Evolutionary conservation across 495 filamentous ascomycete species (phyloP).

Genomic region (Aspergillus saccharolyticus): DNA sequence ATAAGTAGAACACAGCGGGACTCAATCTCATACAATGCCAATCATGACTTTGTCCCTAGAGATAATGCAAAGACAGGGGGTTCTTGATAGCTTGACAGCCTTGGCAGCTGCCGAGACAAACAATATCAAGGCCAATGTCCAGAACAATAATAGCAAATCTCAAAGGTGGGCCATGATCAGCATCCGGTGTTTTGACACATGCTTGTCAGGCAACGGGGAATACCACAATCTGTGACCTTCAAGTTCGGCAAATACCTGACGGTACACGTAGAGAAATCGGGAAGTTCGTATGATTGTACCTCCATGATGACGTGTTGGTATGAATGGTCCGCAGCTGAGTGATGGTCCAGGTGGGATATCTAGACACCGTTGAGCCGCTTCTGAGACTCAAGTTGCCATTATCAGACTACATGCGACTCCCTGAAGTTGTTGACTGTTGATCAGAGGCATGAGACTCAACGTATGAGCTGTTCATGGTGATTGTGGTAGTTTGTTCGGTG

Average conservation of each 20-base stretch:
- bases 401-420: too few species aligned
- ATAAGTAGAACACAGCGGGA: neutral
- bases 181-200: neutral
- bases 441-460: too few species aligned
- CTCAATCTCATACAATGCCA: conserved; percentile 6
- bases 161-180: neutral
- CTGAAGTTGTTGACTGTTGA: too few species aligned
- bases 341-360: neutral
- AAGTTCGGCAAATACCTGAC: too few species aligned
- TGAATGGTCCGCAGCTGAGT: neutral
- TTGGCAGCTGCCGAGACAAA: too few species aligned
- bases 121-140: conserved; percentile 8
- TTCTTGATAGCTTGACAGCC: conserved; percentile 9
- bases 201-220: neutral
- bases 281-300: neutral
- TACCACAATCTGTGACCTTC: neutral
- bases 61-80: neutral
- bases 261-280: neutral
- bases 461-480: too few species aligned
- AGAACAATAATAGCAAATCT: conserved; percentile 5
- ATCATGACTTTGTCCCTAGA: neutral
- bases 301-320: neutral
- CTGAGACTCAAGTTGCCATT: neutral
- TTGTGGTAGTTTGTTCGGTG: too few species aligned
- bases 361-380: neutral